Percentiles rank a stretch among this genome's conserved stretches.
Conservation (phyloP, 179 eudicot genomes). For the Spergularia azorica region DNA sequence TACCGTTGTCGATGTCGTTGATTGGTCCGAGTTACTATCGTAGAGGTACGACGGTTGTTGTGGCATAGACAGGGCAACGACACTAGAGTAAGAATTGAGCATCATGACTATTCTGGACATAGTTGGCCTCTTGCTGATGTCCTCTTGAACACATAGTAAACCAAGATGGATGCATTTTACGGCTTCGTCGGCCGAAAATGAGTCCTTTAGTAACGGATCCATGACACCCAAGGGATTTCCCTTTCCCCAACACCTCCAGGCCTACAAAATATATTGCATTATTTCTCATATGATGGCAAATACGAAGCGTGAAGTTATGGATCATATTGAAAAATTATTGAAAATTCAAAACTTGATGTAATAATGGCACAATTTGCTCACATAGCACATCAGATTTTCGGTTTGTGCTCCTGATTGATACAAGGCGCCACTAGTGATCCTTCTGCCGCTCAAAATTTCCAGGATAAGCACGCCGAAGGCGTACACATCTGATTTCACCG, state of each 20-base stretch:
- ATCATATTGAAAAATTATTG: too few species aligned
- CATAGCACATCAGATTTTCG: constrained; percentile 26
- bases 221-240: constrained; percentile 12
- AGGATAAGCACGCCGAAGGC: constrained; percentile 29
- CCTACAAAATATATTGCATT: constrained; percentile 13
- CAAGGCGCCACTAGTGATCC: background rate
- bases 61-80: constrained; percentile 6
- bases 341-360: too few species aligned
- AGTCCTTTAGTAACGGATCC: constrained; percentile 22
- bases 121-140: constrained; percentile 27
- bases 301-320: too few species aligned
- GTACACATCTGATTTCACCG: constrained; percentile 32
- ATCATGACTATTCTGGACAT: constrained; percentile 23
- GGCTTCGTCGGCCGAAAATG: constrained; percentile 25
- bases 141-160: constrained; percentile 30
- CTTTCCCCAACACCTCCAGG: constrained; percentile 31
- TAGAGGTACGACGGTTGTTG: constrained; percentile 13
- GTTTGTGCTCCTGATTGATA: background rate
- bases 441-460: constrained; percentile 27
- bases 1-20: background rate
- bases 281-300: too few species aligned
- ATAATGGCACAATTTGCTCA: constrained; percentile 1
- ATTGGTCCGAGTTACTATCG: constrained; percentile 10
- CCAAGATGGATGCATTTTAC: constrained; percentile 28
- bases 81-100: constrained; percentile 2